These are phyloP conservation scores for Volutella citrinella DNA, from an alignment of 2,329 filamentous ascomycete species.

Conservation along the genomic window DNA sequence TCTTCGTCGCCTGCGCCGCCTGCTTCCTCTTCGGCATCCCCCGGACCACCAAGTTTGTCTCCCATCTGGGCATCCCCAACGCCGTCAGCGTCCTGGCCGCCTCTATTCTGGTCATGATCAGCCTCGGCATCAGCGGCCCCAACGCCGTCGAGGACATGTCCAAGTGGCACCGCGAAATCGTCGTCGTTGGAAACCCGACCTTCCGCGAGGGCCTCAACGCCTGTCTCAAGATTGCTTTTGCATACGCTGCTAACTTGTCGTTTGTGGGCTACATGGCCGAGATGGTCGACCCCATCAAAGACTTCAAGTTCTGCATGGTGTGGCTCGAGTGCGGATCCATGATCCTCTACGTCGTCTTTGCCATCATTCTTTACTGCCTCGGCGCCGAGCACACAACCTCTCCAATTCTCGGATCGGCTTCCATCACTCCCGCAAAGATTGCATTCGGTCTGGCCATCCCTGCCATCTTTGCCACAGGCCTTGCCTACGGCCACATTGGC, in stretches of 20 bases:
- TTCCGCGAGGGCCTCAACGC: constrained; percentile 14
- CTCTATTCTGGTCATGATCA: constrained; percentile 16
- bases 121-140: constrained; percentile 12
- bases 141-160: constrained; percentile 1
- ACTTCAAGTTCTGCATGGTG: constrained; percentile 20
- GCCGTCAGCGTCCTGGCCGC: constrained; percentile 14
- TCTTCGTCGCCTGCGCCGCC: constrained; percentile 9
- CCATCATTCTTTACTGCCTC: constrained; percentile 21
- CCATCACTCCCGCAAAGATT: constrained; percentile 15
- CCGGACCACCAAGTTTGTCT: constrained; percentile 17
- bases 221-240: constrained; percentile 15
- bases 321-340: constrained; percentile 18
- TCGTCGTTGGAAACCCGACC: constrained; percentile 4
- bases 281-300: constrained; percentile 18
- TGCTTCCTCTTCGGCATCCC: constrained; percentile 13
- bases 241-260: constrained; percentile 22
- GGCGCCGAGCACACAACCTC: constrained; percentile 19
- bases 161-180: constrained; percentile 14
- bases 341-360: constrained; percentile 19
- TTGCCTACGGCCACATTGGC: constrained; percentile 19
- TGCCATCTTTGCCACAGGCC: constrained; percentile 20
- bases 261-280: constrained; percentile 24
- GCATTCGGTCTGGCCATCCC: constrained; percentile 22
- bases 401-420: constrained; percentile 20
- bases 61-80: constrained; percentile 12